A percentile compares a stretch with the other conserved stretches of the same genome.
phyloP scores from a whole-genome alignment of 495 filamentous ascomycete species.

The Gamarada debralockiae region DNA sequence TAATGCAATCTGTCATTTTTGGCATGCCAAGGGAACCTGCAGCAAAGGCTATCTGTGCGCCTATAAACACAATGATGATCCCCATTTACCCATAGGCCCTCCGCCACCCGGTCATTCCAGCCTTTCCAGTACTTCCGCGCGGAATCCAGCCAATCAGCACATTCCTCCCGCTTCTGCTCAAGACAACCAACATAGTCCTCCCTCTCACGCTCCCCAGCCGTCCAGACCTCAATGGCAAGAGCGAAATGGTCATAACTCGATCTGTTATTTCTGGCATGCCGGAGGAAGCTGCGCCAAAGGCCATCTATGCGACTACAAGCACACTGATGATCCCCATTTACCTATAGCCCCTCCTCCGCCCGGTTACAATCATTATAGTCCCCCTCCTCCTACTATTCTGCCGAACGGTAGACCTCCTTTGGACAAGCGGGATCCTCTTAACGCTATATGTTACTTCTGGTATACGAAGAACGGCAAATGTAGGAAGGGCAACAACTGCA shows the following conservation, averaged over 20 bases:
- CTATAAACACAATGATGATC: constrained; percentile 8
- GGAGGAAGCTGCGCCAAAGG: not conserved
- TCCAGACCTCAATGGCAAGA: not conserved
- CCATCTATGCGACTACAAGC: not conserved
- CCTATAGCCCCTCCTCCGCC: not conserved
- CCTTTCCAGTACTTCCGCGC: too few relatives aligned
- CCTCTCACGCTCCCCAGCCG: not conserved
- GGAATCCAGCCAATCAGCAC: too few relatives aligned
- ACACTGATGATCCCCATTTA: not conserved
- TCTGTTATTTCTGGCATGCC: constrained; percentile 9
- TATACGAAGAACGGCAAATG: not conserved
- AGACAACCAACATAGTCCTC: too few relatives aligned
- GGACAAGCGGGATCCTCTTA: not conserved
- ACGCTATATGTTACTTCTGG: constrained; percentile 5
- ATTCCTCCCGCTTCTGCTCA: too few relatives aligned
- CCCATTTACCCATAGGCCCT: constrained; percentile 5
- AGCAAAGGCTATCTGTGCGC: not conserved
- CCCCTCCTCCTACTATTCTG: too few relatives aligned
- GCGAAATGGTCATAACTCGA: constrained; percentile 1
- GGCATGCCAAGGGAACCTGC: not conserved
- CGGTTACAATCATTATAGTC: too few relatives aligned
- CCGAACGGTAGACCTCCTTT: not conserved
- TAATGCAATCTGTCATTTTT: constrained; percentile 15
- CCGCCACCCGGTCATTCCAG: too few relatives aligned
- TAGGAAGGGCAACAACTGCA: not conserved